Percentiles rank a stretch among this genome's conserved stretches.
Conservation (phyloP, 495 filamentous ascomycete genomes). For the Neurospora cerealis region DNA sequence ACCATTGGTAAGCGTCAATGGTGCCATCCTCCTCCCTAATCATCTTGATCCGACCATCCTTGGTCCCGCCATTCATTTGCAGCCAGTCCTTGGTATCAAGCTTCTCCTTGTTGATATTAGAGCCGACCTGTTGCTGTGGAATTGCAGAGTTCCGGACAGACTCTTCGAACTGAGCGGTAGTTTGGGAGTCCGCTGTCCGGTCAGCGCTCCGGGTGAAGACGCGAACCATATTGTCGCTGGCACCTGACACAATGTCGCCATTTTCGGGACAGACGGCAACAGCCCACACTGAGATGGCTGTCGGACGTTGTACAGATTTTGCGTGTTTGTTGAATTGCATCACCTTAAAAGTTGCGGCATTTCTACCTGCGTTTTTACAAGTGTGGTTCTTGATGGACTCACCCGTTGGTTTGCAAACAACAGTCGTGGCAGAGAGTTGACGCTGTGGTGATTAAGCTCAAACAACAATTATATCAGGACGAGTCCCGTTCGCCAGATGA, state of each 20-base stretch:
- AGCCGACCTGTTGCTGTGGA: slow-evolving; percentile 63
- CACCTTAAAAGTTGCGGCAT: background rate
- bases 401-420: background rate
- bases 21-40: slow-evolving; percentile 70
- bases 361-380: background rate
- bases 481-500: background rate
- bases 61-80: slow-evolving; percentile 65
- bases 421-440: background rate
- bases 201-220: slow-evolving; percentile 69
- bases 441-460: no score
- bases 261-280: slow-evolving; percentile 71
- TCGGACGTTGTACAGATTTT: background rate
- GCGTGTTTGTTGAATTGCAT: background rate
- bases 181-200: slow-evolving; percentile 53
- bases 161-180: slow-evolving; percentile 60
- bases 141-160: slow-evolving; percentile 75
- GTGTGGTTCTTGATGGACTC: background rate
- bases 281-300: slow-evolving; percentile 90
- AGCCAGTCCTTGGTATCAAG: slow-evolving; percentile 81
- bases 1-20: slow-evolving; percentile 77
- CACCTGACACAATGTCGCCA: slow-evolving; percentile 86
- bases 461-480: background rate
- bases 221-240: slow-evolving; percentile 79
- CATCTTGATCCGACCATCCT: slow-evolving; percentile 91
- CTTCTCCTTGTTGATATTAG: slow-evolving; percentile 77